phyloP scores from a whole-genome alignment of 1,284 basidiomycete species.

The Crucibulum cyathiforme region DNA sequence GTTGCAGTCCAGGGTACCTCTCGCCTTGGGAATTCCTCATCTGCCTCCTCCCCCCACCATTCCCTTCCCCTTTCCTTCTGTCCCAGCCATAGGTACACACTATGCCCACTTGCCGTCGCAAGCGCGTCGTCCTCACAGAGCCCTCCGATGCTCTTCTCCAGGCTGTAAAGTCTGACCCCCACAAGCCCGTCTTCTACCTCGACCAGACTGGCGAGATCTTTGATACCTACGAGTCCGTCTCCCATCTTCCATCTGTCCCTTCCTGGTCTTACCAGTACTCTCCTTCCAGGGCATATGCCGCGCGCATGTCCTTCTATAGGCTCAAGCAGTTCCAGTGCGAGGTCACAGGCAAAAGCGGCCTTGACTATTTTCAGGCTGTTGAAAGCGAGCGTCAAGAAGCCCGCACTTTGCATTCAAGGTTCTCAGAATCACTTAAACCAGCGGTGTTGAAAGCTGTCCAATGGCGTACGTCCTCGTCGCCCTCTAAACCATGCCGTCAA shows the following conservation, averaged over 20 bases:
- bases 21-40: conserved; percentile 29
- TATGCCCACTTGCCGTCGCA: conserved; percentile 92
- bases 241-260: conserved; percentile 12
- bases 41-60: conserved; percentile 56
- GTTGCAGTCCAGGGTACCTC: conserved; percentile 16
- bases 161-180: conserved; percentile 64
- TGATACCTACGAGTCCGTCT: conserved; percentile 87
- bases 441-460: conserved; percentile 92
- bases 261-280: conserved; percentile 25
- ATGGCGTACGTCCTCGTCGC: conserved; percentile 77
- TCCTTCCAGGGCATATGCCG: conserved; percentile 78
- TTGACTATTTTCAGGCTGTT: conserved; percentile 94
- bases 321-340: conserved; percentile 95
- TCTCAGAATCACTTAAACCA: conserved; percentile 91
- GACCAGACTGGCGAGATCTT: conserved; percentile 95
- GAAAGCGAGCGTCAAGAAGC: conserved; percentile 92
- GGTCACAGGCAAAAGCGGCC: conserved; percentile 90
- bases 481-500: conserved; percentile 9
- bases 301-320: conserved; percentile 92
- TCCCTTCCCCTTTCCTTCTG: conserved; percentile 47
- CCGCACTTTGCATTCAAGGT: conserved; percentile 85
- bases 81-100: conserved; percentile 28
- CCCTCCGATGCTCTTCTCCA: conserved; percentile 73
- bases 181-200: conserved; percentile 87
- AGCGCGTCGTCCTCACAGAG: conserved; percentile 87